These are phyloP conservation scores for Podaxis carcinomalis DNA, from an alignment of 768 basidiomycete genomes.

Conservation along the genomic window DNA sequence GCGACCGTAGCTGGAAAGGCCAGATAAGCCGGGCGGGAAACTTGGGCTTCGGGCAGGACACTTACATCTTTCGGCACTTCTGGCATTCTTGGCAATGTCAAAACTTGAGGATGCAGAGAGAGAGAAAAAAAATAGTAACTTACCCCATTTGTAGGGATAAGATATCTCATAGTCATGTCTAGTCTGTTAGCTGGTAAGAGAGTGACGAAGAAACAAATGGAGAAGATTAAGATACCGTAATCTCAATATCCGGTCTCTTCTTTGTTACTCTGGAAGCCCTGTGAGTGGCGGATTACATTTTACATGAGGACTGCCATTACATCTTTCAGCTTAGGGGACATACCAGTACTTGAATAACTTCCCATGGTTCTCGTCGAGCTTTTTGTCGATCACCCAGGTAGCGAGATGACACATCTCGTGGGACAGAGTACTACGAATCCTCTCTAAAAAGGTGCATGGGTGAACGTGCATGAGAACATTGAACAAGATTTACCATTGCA, in stretches of 20 bases:
- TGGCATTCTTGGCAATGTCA: constrained; percentile 47
- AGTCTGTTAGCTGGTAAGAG: constrained; percentile 36
- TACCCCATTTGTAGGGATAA: constrained; percentile 73
- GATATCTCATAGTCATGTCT: constrained; percentile 73
- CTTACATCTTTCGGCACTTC: constrained; percentile 60
- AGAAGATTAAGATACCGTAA: constrained; percentile 44
- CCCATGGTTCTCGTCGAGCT: constrained; percentile 72
- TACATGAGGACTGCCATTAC: background rate
- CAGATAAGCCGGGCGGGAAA: background rate
- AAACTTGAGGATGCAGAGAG: constrained; percentile 1
- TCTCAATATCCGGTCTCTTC: constrained; percentile 63
- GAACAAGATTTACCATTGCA: constrained; percentile 53
- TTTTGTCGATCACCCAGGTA: constrained; percentile 73
- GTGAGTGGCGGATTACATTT: background rate
- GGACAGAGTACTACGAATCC: constrained; percentile 76
- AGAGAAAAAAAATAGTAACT: constrained; percentile 23
- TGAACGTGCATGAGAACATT: background rate
- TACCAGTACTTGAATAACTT: constrained; percentile 70
- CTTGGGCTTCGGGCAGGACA: background rate
- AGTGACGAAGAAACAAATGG: background rate
- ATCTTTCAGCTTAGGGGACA: constrained; percentile 13
- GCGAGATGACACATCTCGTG: constrained; percentile 95
- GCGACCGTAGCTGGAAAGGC: constrained; percentile 58
- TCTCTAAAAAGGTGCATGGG: constrained; percentile 39
- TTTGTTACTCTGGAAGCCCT: constrained; percentile 74